Conservation (phyloP, 345 rosid genomes). For the Erodium maritimum region DNA sequence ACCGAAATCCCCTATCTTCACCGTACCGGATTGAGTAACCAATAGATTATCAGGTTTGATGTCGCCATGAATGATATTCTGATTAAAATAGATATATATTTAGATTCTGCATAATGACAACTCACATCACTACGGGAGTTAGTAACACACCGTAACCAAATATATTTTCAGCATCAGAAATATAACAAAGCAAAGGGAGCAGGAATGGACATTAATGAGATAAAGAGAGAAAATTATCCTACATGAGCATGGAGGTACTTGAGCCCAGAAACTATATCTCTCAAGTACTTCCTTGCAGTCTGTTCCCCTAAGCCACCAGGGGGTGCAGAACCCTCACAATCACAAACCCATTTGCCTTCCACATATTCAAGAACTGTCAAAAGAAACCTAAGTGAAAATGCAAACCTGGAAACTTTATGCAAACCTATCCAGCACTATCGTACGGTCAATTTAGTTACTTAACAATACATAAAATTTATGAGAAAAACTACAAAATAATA, state of each 20-base stretch:
- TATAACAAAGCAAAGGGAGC: background rate
- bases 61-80: conserved; percentile 94
- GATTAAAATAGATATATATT: conserved; percentile 9
- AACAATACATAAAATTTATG: background rate
- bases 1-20: conserved; percentile 97
- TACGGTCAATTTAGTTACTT: no score
- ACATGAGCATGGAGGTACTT: conserved; percentile 95
- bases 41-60: conserved; percentile 96
- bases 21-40: conserved; percentile 58
- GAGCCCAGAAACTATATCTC: conserved; percentile 76
- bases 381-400: conserved; percentile 5
- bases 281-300: conserved; percentile 76
- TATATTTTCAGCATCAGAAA: background rate
- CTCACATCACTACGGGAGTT: background rate
- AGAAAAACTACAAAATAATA: background rate
- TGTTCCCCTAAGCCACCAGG: conserved; percentile 57
- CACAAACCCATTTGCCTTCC: conserved; percentile 72
- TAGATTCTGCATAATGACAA: background rate
- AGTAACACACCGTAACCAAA: background rate
- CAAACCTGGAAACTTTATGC: conserved; percentile 1
- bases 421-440: background rate
- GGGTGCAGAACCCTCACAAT: conserved; percentile 49
- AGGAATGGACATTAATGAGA: background rate
- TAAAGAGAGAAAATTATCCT: conserved; percentile 17
- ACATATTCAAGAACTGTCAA: conserved; percentile 86